phyloP scores from a whole-genome alignment of 2,329 filamentous ascomycete genomes.

The Botrytis deweyae region DNA sequence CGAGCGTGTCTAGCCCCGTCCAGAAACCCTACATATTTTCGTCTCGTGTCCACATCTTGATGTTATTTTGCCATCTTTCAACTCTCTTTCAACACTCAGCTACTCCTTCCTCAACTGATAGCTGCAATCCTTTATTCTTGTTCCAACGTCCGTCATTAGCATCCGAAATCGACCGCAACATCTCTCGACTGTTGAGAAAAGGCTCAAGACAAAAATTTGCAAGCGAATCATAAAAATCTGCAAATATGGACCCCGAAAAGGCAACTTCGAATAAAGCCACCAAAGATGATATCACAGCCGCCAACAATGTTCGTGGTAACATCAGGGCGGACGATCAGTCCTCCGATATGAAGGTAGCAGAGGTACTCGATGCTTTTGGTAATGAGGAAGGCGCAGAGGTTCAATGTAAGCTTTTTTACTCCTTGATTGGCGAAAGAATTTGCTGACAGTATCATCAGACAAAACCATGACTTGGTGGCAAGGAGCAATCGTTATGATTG shows the following conservation, averaged over 20 bases:
- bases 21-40: conserved; percentile 16
- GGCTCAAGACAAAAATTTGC: neutral
- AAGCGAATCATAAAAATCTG: neutral
- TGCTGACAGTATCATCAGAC: conserved; percentile 2
- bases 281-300: conserved; percentile 10
- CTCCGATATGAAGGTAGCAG: conserved; percentile 25
- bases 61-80: neutral
- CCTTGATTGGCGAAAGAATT: neutral
- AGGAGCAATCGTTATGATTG: conserved; percentile 20
- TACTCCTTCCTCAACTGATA: conserved; percentile 1
- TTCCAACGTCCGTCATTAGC: neutral
- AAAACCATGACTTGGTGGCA: conserved; percentile 25
- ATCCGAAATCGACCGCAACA: neutral
- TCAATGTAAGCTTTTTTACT: conserved; percentile 21
- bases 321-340: conserved; percentile 20
- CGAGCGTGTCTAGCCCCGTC: conserved; percentile 5
- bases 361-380: conserved; percentile 25
- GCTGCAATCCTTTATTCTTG: neutral
- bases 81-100: neutral
- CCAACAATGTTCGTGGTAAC: conserved; percentile 8
- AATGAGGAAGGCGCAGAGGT: conserved; percentile 28
- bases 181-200: neutral
- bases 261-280: neutral
- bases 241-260: conserved; percentile 6
- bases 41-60: neutral